Evolutionary conservation across 2,329 filamentous ascomycete genomes (phyloP), one percentile per base, ranked within the genome.

Genomic region (Aphanoascus verrucosus): DNA sequence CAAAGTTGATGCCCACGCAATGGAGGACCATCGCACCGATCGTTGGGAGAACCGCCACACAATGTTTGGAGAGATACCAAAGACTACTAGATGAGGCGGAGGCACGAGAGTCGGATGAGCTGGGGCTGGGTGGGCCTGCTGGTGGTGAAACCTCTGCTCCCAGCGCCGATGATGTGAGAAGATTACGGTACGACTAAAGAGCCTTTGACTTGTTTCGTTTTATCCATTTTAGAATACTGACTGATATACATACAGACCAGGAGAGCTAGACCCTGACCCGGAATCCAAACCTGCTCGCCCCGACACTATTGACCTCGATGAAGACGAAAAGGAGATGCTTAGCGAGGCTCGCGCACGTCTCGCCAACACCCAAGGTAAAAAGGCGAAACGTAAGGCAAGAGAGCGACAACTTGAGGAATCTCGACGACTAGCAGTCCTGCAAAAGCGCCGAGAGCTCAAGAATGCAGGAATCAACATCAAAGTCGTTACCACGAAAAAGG

Each of bases 271-370:
- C 63, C 90, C 91, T n/a, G 91, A 97, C 64, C 89, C 93, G 8
- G 93, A 98, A 71, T 93, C 86, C 61, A 96, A 96, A 69, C 93
- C 93, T 53, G 93, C 93, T 35, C 80, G 90, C 56, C 93, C 93
- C 38, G 93, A 98, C 69, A 96, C 93, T 5, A 93, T 98, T 67
- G 93, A 98, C 70, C 82, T 98, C 63, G 93, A 98, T 67, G 93
- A 98, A 68, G 93, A 98, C 66, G 93, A 98, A 71, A 97, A 98
- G 75, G 93, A 98, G 72, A 98, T 98, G 93, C 72, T 98, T 64
- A 96, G 90, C 67, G 93, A 98, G 73, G 93, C 93, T 61, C 87
- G 93, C 66, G 93, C 93, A 53, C 88, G 93, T 73, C 75, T 98
- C 59, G 93, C 93, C 58, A 98, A 98, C 65, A 97, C 93, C 9